A percentile compares a stretch with the other conserved stretches of the same genome.
Evolutionary conservation across 78 protist genomes (phyloP).

Genomic region (slime mould (Dictyostelium discoideum)): dicty_2.7 NC_007089.4:4931501-4932000

Average conservation of each 20-base stretch:
- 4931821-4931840: background rate
- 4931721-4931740: constrained; percentile 40
- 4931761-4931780: constrained; percentile 34
- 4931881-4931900: constrained; percentile 29
- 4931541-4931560: background rate
- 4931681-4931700: background rate
- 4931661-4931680: background rate
- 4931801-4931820: constrained; percentile 1
- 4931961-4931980: background rate
- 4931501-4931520: constrained; percentile 9
- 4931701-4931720: background rate
- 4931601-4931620: background rate
- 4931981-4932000: background rate
- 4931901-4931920: constrained; percentile 30
- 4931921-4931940: background rate
- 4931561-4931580: constrained; percentile 26
- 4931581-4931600: constrained; percentile 9
- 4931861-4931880: too few species aligned
- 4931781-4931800: constrained; percentile 26
- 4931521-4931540: background rate
- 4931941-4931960: constrained; percentile 24
- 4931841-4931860: background rate
- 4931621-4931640: constrained; percentile 13
- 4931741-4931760: background rate
- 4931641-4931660: background rate